A percentile compares a stretch with the other conserved stretches of the same genome.
Conservation (phyloP, 352 stramenopile genomes). For the Pythium sp. region DNA sequence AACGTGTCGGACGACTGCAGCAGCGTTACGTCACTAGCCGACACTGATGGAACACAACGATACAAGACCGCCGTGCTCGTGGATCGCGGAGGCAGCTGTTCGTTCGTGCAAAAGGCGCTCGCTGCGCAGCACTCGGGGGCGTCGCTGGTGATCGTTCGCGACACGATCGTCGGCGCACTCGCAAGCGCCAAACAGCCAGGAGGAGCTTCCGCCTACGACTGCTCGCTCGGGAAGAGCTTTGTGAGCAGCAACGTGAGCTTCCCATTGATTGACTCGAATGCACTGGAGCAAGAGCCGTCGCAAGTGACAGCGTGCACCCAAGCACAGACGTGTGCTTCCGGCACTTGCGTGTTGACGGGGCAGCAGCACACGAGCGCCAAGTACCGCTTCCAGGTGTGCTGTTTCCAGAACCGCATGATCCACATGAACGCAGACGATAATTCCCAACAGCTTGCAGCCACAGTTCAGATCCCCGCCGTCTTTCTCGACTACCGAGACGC, state of each 20-base stretch:
- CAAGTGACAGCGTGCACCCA: conserved; percentile 21
- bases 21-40: not conserved
- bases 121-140: conserved; percentile 33
- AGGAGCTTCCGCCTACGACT: conserved; percentile 35
- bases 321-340: conserved; percentile 28
- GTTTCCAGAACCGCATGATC: conserved; percentile 43
- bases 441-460: not conserved
- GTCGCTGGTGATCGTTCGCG: conserved; percentile 43
- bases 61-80: conserved; percentile 35
- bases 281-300: not conserved
- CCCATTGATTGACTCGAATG: conserved; percentile 15
- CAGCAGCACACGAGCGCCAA: not conserved
- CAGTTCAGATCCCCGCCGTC: conserved; percentile 32
- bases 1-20: conserved; percentile 23
- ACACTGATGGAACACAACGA: not conserved
- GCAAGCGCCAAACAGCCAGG: conserved; percentile 21
- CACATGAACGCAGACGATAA: conserved; percentile 28
- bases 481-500: conserved; percentile 42
- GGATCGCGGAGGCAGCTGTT: conserved; percentile 42
- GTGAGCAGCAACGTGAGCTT: conserved; percentile 44
- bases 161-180: conserved; percentile 45
- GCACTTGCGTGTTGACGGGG: conserved; percentile 37
- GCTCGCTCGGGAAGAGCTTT: conserved; percentile 30
- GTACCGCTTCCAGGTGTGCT: conserved; percentile 42
- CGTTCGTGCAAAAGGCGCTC: conserved; percentile 45